Base-by-base conservation (phyloP, 768 basidiomycete species). In the Tricholoma sp. region DNA sequence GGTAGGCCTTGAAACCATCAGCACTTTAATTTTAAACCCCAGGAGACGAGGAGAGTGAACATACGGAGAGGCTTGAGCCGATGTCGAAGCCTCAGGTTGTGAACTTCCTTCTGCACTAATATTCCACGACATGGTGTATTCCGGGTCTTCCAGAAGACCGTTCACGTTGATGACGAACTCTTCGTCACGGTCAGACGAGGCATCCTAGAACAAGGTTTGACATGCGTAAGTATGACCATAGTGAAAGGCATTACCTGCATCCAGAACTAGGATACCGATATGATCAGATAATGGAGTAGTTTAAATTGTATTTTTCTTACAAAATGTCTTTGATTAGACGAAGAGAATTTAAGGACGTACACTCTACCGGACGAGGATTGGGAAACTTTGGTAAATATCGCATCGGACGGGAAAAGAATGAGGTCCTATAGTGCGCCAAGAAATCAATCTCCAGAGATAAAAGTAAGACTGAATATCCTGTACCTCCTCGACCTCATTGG, bases 341-440 rank as follows among this genome's bases (percentile, higher is more conserved):
- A 93, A 0, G 88, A 86, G 75, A 97, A 96, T 72, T 90, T 92
- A 69, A 96, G 86, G 60, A 95, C 90, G 63, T 90, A 92, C 4
- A 88, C 84, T 59, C 92, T 77, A 5, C 89, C 91, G 31, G 76
- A 76, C 9, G 65, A 51, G 6, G 87, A 81, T 65, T 91, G 83
- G 1, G 80, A 59, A 9, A 95, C 88, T 70, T 85, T 88, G 63
- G 79, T 78, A 67, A 97, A 92, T 0, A 79, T 82, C 3, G 94
- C 93, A 70, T 97, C 94, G 2, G 83, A 81, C 1, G 92, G 91
- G 69, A 95, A 91, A 54, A 96, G 73, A 60, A 96, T 92, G 55
- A 94, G 73, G 65, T 97, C 94, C 90, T 92, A 60, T 18, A 53
- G 19, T 19, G 37, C 61, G 51, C 32, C 50, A 29, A 49, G 46